Base-by-base conservation (phyloP, 2,329 filamentous ascomycete genomes). In the Microdochium trichocladiopsis region DNA sequence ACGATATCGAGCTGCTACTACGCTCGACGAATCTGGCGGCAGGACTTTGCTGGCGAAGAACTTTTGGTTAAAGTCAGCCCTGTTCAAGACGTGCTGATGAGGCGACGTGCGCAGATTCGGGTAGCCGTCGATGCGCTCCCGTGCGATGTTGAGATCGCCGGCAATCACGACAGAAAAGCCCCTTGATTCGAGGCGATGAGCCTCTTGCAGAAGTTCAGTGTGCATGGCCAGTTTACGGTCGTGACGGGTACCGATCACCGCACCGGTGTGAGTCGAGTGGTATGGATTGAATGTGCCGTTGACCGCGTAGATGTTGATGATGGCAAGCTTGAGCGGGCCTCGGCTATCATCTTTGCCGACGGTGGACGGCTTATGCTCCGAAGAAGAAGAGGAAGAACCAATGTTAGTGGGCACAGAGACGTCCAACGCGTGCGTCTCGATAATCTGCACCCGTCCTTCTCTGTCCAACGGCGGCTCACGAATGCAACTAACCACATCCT, bases 221-320 rank as follows among this genome's bases (percentile, higher is more conserved):
- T 82, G 76, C 33, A 80, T 73, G 4, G 65, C 61, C 2, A 75
- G 62, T 59, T 82, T 82, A 25, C 73, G 68, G 51, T 77, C 73
- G 60, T 82, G 76, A 16, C 78, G 64, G 1, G 73, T 79, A 0
- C 76, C 75, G 3, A 54, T 51, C 1, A 71, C 54, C 8, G 56
- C 53, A 3, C 77, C 77, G 0, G 70, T 77, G 1, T 56, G n/a
- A 0, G 74, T 63, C 51, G 72, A 66, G 18, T 69, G 69, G 60
- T 79, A 79, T 0, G 69, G 62, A 25, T 69, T 70, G 0, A 69
- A 63, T 0, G 78, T 80, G 2, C 77, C 77, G 57, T 80, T 80
- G 12, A 79, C 72, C 41, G 75, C 73, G 57, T 79, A 80, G 25
- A 79, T 67, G 56, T 80, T 80, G 59, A 79, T 68, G 22, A 82